These are phyloP conservation scores for Pseudogymnoascus sp. DNA, from an alignment of 2,329 filamentous ascomycete species.

Conservation along the genomic window DNA sequence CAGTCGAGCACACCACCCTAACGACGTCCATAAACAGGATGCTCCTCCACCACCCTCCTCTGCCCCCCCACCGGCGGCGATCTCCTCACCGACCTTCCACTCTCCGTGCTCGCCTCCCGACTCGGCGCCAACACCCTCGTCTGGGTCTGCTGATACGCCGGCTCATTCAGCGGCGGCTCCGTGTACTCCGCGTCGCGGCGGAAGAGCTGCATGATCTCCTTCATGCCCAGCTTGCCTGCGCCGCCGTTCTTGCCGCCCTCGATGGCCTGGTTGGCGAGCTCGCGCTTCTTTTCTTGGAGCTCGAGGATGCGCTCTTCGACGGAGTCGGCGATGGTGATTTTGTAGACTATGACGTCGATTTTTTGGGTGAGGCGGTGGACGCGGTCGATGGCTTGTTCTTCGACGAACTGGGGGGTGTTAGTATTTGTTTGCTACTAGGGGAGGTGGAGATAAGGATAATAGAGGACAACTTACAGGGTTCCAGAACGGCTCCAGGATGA, in stretches of 20 bases:
- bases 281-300: constrained; percentile 86
- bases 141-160: neutral
- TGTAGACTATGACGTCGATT: constrained; percentile 89
- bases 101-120: neutral
- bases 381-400: constrained; percentile 97
- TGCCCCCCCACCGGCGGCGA: neutral
- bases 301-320: constrained; percentile 95
- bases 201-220: constrained; percentile 90
- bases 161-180: neutral
- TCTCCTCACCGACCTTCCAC: neutral
- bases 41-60: constrained; percentile 1
- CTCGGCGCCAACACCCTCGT: neutral
- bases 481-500: constrained; percentile 98
- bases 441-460: constrained; percentile 25
- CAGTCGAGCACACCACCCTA: neutral
- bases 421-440: neutral
- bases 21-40: constrained; percentile 1
- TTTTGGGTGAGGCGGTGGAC: constrained; percentile 98
- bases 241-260: constrained; percentile 69
- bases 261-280: constrained; percentile 84
- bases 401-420: constrained; percentile 58
- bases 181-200: neutral
- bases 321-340: constrained; percentile 75
- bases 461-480: constrained; percentile 57
- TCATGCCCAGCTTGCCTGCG: constrained; percentile 77